Evolutionary conservation across 192 early-diverging fungal species (phyloP).

Genomic region (Glomus cerebriforme): DNA sequence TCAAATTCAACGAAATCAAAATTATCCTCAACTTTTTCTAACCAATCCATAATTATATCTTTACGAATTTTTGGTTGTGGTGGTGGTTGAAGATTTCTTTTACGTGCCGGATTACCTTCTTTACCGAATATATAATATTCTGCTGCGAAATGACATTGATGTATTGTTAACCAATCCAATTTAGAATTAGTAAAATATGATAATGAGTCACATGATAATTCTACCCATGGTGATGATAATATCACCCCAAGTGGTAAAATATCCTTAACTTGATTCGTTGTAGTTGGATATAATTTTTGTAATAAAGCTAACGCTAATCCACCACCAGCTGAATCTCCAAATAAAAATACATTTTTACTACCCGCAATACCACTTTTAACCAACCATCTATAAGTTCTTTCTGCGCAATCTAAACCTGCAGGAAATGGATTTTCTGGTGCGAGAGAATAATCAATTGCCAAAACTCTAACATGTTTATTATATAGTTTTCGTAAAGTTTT

Average conservation of each 20-base stretch:
- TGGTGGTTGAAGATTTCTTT: background rate
- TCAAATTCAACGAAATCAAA: background rate
- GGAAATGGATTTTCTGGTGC: conserved; percentile 18
- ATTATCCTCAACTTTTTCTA: background rate
- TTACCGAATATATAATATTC: conserved; percentile 24
- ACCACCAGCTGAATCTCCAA: conserved; percentile 10
- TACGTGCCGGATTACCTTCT: background rate
- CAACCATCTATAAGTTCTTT: conserved; percentile 15
- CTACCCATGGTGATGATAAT: conserved; percentile 28
- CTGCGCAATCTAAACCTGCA: background rate
- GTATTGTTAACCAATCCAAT: background rate
- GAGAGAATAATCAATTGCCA: conserved; percentile 1
- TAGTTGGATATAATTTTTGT: background rate
- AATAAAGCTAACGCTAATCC: background rate
- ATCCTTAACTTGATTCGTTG: background rate
- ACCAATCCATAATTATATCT: background rate
- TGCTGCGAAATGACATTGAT: background rate
- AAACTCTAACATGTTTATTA: conserved; percentile 13
- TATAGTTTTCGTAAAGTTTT: conserved; percentile 5
- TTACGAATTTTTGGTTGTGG: background rate
- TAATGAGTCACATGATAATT: conserved; percentile 9
- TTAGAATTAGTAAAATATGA: conserved; percentile 13
- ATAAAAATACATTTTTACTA: conserved; percentile 15
- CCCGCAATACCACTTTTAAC: background rate
- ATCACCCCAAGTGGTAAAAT: background rate